phyloP scores from a whole-genome alignment of 1,284 basidiomycete genomes.

The Microbotryum saponariae region DNA sequence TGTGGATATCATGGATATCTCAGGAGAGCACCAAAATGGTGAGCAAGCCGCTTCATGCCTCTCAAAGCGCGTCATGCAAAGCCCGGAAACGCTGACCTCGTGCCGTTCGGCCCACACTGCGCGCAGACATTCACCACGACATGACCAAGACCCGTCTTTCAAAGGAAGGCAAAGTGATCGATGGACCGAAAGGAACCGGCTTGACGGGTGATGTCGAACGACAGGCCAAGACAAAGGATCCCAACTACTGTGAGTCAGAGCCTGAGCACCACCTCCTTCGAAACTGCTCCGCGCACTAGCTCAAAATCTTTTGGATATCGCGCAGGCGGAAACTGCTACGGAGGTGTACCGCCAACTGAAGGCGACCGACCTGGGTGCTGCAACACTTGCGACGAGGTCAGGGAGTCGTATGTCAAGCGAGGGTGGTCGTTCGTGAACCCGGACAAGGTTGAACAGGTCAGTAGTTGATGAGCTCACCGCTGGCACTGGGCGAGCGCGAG shows the following conservation, averaged over 20 bases:
- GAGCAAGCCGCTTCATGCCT: not conserved
- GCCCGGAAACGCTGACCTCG: not conserved
- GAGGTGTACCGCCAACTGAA: conserved; percentile 67
- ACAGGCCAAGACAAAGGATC: conserved; percentile 54
- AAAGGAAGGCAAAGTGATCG: conserved; percentile 53
- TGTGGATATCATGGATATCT: conserved; percentile 96
- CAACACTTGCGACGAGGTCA: conserved; percentile 92
- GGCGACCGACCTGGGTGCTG: conserved; percentile 63
- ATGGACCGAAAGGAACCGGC: conserved; percentile 47
- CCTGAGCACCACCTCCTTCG: not conserved
- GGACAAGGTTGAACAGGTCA: conserved; percentile 82
- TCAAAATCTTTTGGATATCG: not conserved
- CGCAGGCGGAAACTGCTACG: conserved; percentile 84
- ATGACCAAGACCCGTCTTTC: conserved; percentile 75
- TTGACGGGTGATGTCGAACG: conserved; percentile 78
- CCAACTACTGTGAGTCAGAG: conserved; percentile 48
- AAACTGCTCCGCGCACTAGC: not conserved
- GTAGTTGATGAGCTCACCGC: conserved; percentile 33
- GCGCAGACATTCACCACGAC: conserved; percentile 71
- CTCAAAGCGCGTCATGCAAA: not conserved
- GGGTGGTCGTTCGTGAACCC: conserved; percentile 95
- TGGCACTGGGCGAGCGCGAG: not conserved
- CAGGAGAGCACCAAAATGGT: conserved; percentile 77
- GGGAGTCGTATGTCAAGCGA: conserved; percentile 77
- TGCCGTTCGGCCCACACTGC: too few species aligned